phyloP scores from a whole-genome alignment of 352 stramenopile species.

The Globisporangium emineosum region DNA sequence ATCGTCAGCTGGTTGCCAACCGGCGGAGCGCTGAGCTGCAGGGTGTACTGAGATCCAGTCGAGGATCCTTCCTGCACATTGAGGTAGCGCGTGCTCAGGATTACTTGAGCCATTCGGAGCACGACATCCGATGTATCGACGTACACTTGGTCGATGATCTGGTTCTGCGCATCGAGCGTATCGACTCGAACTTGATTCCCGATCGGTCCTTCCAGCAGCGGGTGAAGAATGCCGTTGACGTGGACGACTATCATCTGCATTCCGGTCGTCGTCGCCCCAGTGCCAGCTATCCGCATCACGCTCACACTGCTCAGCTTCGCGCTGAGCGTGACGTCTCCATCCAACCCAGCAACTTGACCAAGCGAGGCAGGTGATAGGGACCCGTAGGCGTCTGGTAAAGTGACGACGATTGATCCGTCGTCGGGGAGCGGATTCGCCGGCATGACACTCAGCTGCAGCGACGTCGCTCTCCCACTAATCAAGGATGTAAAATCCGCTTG shows the following conservation, averaged over 20 bases:
- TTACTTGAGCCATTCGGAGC: conserved; percentile 36
- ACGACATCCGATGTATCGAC: conserved; percentile 32
- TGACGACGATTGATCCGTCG: conserved; percentile 39
- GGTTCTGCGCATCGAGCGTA: conserved; percentile 34
- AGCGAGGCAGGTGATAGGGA: conserved; percentile 22
- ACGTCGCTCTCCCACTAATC: conserved; percentile 38
- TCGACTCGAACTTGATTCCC: conserved; percentile 43
- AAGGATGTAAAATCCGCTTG: conserved; percentile 18
- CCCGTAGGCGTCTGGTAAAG: conserved; percentile 50
- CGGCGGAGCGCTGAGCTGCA: conserved; percentile 45
- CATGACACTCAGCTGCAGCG: conserved; percentile 28
- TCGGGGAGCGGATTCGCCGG: conserved; percentile 31
- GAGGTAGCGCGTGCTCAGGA: conserved; percentile 29
- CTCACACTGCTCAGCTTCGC: conserved; percentile 23
- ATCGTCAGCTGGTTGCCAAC: conserved; percentile 8
- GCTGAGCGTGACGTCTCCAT: conserved; percentile 24
- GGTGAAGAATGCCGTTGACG: conserved; percentile 36
- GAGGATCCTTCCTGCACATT: conserved; percentile 27
- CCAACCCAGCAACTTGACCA: conserved; percentile 23
- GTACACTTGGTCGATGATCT: conserved; percentile 53
- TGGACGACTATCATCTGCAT: conserved; percentile 30
- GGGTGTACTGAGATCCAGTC: conserved; percentile 27
- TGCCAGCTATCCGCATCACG: conserved; percentile 21
- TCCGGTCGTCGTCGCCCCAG: conserved; percentile 18
- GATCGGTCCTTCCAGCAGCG: conserved; percentile 52